Conservation (phyloP, 2,329 filamentous ascomycete species). For the Colletotrichum costaricense region DNA sequence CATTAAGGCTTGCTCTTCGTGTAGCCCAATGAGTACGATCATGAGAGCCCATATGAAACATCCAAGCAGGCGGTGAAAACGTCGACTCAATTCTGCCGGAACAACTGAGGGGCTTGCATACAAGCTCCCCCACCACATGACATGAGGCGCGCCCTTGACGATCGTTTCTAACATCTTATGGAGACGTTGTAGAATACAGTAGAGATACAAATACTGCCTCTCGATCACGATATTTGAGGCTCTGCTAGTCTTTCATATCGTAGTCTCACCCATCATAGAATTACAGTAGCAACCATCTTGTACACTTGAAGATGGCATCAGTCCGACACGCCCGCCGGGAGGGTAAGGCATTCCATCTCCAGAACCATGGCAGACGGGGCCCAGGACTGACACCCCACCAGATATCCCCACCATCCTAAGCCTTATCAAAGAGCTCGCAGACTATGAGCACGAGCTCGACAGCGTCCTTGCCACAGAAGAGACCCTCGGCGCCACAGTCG, state of each 20-base stretch:
- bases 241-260: neutral
- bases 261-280: neutral
- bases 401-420: constrained; percentile 85
- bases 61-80: constrained; percentile 17
- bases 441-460: constrained; percentile 84
- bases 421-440: constrained; percentile 86
- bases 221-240: neutral
- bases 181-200: neutral
- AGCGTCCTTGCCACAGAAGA: constrained; percentile 83
- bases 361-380: neutral
- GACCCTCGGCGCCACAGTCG: constrained; percentile 79
- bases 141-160: constrained; percentile 25
- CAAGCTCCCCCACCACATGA: constrained; percentile 19
- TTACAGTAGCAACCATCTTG: neutral
- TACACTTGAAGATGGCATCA: constrained; percentile 43
- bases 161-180: neutral
- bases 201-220: neutral
- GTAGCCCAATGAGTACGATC: neutral
- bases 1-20: no score
- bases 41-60: neutral
- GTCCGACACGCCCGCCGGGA: constrained; percentile 70
- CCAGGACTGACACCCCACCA: constrained; percentile 47
- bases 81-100: neutral
- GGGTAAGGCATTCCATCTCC: constrained; percentile 53
- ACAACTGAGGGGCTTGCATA: neutral